Percentiles rank a stretch among this genome's conserved stretches.
Conservation (phyloP, 108 stramenopile species). For the Stephanodiscus triporus region DNA sequence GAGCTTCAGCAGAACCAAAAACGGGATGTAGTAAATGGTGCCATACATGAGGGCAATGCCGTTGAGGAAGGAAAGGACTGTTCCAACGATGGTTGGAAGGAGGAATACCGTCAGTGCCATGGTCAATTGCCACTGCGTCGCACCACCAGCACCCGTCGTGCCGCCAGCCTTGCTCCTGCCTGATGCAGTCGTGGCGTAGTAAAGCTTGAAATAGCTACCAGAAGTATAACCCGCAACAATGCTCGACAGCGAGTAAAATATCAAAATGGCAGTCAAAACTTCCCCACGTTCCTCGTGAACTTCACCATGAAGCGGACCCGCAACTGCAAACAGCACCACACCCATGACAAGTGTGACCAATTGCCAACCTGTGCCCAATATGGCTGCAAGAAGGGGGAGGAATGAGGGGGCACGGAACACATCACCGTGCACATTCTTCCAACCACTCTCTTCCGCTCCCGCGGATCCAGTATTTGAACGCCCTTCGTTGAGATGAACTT, state of each 20-base stretch:
- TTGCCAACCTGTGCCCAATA: conserved; percentile 96
- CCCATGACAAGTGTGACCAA: conserved; percentile 90
- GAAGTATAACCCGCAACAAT: conserved; percentile 91
- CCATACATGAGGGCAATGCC: conserved; percentile 83
- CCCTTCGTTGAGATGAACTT: conserved; percentile 18
- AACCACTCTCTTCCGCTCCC: conserved; percentile 90
- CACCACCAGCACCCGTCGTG: conserved; percentile 33
- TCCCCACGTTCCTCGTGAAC: conserved; percentile 97
- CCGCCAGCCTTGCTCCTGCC: conserved; percentile 36
- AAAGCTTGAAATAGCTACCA: conserved; percentile 92
- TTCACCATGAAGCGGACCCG: conserved; percentile 92
- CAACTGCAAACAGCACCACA: conserved; percentile 93
- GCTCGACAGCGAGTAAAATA: conserved; percentile 87
- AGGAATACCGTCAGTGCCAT: conserved; percentile 94
- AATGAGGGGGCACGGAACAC: conserved; percentile 92
- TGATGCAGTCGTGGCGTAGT: conserved; percentile 75
- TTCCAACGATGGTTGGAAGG: conserved; percentile 79
- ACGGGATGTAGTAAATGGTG: conserved; percentile 91
- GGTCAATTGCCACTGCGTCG: conserved; percentile 73
- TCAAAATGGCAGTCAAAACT: conserved; percentile 86
- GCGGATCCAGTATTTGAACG: conserved; percentile 25
- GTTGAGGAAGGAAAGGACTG: conserved; percentile 78
- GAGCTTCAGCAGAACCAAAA: conserved; percentile 89
- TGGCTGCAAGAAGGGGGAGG: conserved; percentile 89
- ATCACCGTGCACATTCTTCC: conserved; percentile 99